phyloP scores from a whole-genome alignment of 2,329 filamentous ascomycete genomes.

The Fusarium subglutinans region DNA sequence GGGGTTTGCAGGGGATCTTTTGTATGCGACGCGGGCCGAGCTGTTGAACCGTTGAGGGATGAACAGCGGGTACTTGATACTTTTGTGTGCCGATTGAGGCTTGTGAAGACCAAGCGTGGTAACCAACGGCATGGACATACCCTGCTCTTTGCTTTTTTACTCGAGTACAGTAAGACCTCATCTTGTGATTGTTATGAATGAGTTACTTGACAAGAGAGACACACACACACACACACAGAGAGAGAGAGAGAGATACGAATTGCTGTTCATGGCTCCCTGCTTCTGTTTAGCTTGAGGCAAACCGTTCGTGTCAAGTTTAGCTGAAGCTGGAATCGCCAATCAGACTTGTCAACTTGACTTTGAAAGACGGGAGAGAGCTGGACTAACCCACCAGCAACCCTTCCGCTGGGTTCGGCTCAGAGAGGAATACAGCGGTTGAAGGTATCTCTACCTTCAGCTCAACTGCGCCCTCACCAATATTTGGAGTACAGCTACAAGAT shows the following conservation, averaged over 20 bases:
- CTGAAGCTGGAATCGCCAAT: conserved; percentile 22
- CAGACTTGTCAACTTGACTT: neutral
- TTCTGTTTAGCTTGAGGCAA: conserved; percentile 24
- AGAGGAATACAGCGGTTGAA: neutral
- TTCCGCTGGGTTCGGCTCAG: conserved; percentile 17
- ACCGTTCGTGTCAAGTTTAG: conserved; percentile 23
- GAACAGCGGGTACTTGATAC: conserved; percentile 29
- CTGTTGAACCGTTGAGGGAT: conserved; percentile 18
- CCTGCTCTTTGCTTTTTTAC: neutral
- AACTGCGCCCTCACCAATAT: fast-evolving
- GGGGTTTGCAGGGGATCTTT: conserved; percentile 8
- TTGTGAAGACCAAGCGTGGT: neutral
- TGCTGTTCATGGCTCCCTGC: conserved; percentile 14
- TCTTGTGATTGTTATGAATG: neutral
- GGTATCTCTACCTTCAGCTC: conserved; percentile 5
- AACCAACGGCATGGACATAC: conserved; percentile 19
- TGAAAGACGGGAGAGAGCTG: conserved; percentile 19
- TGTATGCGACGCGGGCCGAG: conserved; percentile 11
- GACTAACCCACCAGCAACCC: conserved; percentile 16
- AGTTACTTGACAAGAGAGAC: neutral
- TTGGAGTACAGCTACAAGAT: neutral
- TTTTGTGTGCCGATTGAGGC: neutral
- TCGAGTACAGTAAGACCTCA: neutral
- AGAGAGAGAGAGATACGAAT: neutral
- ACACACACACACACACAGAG: neutral